phyloP scores from a whole-genome alignment of 2,329 filamentous ascomycete genomes.

The Alternaria sp. region DNA sequence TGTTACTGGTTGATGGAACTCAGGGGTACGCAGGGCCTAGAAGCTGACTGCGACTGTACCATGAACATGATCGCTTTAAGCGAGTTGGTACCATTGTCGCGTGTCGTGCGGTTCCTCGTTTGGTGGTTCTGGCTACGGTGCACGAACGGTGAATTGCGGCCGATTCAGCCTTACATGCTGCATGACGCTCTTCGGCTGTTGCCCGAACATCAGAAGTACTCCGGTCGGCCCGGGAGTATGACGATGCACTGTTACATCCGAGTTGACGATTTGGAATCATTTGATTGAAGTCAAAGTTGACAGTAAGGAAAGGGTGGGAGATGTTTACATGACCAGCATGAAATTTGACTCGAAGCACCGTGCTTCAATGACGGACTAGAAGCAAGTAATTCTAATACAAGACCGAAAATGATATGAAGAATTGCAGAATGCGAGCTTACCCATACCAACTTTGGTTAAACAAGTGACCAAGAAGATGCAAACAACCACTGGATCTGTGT shows the following conservation, averaged over 20 bases:
- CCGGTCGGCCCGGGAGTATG: not conserved
- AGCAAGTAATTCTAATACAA: not conserved
- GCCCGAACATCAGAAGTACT: not conserved
- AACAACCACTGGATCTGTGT: not conserved
- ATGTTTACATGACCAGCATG: constrained; percentile 7
- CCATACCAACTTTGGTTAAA: not conserved
- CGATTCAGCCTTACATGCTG: not conserved
- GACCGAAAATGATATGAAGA: not conserved
- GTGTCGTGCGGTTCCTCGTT: not conserved
- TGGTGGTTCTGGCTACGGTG: not conserved
- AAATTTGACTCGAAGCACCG: not conserved
- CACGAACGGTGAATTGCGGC: not conserved
- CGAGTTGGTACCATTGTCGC: not conserved
- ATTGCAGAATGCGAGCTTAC: not conserved
- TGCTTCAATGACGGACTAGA: not conserved
- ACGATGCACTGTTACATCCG: not conserved
- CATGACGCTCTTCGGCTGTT: constrained; percentile 1
- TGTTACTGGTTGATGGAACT: not conserved
- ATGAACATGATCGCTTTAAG: not conserved
- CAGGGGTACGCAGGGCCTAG: not conserved
- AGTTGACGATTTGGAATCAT: not conserved
- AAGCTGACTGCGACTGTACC: constrained; percentile 1
- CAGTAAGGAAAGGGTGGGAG: not conserved
- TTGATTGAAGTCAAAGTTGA: not conserved
- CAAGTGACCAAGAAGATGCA: not conserved